These are phyloP conservation scores for Suillus decipiens DNA, from an alignment of 768 basidiomycete genomes.

Conservation along the genomic window DNA sequence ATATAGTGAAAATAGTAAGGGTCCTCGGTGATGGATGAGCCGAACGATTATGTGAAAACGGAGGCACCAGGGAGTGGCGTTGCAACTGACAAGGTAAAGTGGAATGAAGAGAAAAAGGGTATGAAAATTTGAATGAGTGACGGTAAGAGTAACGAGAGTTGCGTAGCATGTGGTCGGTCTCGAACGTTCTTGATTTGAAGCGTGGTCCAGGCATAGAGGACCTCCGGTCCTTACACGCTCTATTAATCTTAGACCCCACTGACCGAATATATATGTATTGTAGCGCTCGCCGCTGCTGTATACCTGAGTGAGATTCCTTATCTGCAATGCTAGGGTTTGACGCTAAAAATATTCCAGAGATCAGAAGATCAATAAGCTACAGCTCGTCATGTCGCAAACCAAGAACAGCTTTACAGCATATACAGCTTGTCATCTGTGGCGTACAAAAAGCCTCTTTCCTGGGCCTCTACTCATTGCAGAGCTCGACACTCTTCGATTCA, in stretches of 20 bases:
- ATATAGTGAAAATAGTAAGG: too few relatives aligned
- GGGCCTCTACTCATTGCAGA: neutral
- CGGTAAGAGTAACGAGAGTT: too few relatives aligned
- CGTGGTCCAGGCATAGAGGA: too few relatives aligned
- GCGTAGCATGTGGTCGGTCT: too few relatives aligned
- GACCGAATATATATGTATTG: neutral
- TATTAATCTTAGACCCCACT: neutral
- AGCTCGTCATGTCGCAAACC: neutral
- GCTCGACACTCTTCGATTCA: neutral
- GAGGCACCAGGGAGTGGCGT: too few relatives aligned
- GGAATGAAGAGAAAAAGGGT: too few relatives aligned
- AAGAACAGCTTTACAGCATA: neutral
- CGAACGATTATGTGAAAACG: too few relatives aligned
- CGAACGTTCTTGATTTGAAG: too few relatives aligned
- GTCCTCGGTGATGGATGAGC: too few relatives aligned
- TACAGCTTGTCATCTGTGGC: neutral
- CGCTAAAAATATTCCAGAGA: neutral
- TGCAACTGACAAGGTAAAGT: too few relatives aligned
- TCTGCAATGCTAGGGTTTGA: neutral
- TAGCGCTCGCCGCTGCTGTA: neutral
- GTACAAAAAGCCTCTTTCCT: neutral
- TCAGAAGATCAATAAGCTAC: neutral
- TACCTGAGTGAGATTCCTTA: neutral
- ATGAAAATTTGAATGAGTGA: too few relatives aligned
- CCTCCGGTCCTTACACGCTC: too few relatives aligned